Percentiles rank a stretch among this genome's conserved stretches.
phyloP scores from a whole-genome alignment of 345 rosid genomes.

The Excoecaria agallocha region DNA sequence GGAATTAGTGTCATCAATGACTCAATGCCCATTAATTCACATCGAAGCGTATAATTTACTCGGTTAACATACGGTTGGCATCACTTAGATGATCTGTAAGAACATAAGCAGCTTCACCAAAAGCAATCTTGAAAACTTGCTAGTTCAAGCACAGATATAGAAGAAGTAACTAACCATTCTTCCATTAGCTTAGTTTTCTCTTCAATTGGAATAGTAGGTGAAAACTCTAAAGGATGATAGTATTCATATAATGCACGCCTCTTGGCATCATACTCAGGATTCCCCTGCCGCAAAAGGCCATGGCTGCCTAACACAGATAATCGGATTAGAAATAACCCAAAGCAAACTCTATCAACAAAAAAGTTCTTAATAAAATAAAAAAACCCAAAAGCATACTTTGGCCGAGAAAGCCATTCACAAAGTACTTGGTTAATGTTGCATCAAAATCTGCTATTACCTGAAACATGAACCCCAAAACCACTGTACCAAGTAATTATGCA shows the following conservation, averaged over 20 bases:
- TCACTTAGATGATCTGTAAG: conserved; percentile 7
- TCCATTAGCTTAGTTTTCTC: conserved; percentile 93
- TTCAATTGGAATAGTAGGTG: conserved; percentile 58
- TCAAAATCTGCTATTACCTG: conserved; percentile 86
- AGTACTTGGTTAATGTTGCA: conserved; percentile 65
- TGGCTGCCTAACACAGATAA: conserved; percentile 47
- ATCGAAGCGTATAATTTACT: conserved; percentile 1
- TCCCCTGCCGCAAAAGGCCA: conserved; percentile 78
- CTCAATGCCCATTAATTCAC: too few relatives aligned
- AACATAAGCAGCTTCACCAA: neutral
- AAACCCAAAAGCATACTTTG: conserved; percentile 43
- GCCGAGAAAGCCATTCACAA: conserved; percentile 63
- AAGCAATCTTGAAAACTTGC: neutral
- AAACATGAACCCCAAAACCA: conserved; percentile 1
- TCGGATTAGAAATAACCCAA: conserved; percentile 9
- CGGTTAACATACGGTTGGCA: neutral
- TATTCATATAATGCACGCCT: conserved; percentile 61
- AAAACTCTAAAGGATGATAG: conserved; percentile 79
- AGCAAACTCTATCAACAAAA: conserved; percentile 1
- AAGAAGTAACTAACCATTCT: conserved; percentile 55
- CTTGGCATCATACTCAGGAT: conserved; percentile 65
- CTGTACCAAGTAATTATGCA: neutral
- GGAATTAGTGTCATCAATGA: conserved; percentile 5
- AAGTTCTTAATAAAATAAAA: neutral
- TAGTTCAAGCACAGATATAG: neutral